Conservation (phyloP, 192 early-diverging fungal species). For the Tieghemiomyces parasiticus region DNA sequence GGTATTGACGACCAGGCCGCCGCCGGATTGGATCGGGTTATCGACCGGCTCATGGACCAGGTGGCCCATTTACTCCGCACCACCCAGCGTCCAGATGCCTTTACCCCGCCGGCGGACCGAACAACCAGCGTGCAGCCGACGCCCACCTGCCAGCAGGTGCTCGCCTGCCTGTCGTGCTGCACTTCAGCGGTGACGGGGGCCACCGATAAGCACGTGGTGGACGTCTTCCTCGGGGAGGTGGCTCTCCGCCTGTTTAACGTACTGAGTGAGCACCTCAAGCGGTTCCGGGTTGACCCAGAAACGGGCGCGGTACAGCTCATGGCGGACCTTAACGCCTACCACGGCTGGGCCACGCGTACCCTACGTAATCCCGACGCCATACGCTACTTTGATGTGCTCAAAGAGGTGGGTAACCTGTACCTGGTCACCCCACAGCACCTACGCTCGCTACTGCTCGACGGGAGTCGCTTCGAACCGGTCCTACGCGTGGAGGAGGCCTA, state of each 20-base stretch:
- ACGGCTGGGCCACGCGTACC: constrained; percentile 23
- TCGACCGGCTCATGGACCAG: constrained; percentile 73
- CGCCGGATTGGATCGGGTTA: constrained; percentile 80
- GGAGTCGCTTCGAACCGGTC: constrained; percentile 29
- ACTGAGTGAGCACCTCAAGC: constrained; percentile 70
- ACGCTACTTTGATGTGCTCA: constrained; percentile 26
- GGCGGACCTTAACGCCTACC: constrained; percentile 28
- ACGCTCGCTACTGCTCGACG: constrained; percentile 23
- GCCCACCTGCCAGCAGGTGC: constrained; percentile 58
- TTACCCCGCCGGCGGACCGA: constrained; percentile 45
- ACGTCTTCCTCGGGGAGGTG: constrained; percentile 84
- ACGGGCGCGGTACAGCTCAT: constrained; percentile 86
- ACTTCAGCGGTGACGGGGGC: constrained; percentile 55
- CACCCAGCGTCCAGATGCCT: constrained; percentile 55
- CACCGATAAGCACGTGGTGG: constrained; percentile 71
- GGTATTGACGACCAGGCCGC: constrained; percentile 83
- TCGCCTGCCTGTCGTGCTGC: constrained; percentile 65
- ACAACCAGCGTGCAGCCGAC: constrained; percentile 57
- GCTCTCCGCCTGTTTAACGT: constrained; percentile 72
- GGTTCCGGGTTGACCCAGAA: constrained; percentile 55
- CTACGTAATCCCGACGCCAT: constrained; percentile 19
- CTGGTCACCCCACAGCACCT: constrained; percentile 28
- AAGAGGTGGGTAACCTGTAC: constrained; percentile 31
- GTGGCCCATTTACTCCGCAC: constrained; percentile 67
- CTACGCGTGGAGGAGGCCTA: constrained; percentile 33